Evolutionary conservation across 1,284 basidiomycete genomes (phyloP), one percentile per base, ranked within the genome.

Genomic region (Pterulicium gracile): DNA sequence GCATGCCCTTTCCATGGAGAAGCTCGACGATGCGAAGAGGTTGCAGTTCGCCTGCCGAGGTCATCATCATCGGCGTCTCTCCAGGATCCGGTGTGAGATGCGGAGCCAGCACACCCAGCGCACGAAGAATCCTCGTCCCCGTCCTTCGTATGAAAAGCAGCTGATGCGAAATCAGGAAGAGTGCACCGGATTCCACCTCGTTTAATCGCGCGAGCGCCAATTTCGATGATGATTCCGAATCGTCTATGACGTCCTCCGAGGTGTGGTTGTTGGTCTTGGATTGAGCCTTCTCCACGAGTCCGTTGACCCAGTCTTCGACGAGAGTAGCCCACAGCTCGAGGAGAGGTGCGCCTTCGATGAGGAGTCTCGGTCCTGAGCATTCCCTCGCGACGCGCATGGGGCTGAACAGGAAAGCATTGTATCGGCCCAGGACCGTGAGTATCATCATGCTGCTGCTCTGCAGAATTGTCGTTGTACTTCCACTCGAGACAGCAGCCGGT

Each of bases 131-230:
- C 57, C 77, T 79, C 20, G 84, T 68, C 1, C 83, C 87, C 15
- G 71, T 65, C 1, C 61, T 62, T 44, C 76, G 75, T 4, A 85
- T 68, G 2, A 61, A 52, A 39, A 65, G 60, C 15, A 63, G 64
- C 43, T 75, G 75, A 44, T 84, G 80, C 4, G 84, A 76, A n/a
- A 93, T 70, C 19, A 97, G 65, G 61, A 95, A 91, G 36, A 96
- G 60, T 0, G 77, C 79, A 2, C 81, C 83, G 0, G 80, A 78
- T 56, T 88, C 84, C 32, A 93, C 74, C 52, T 81, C 78, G 42
- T 68, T 69, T 36, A 72, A 66, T 46, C 72, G 69, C 1, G 66
- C 60, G 7, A 66, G 50, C 43, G 77, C 59, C 32, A 61, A 54
- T 34, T 61, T 52, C 44, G 75, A 69, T 34, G 15, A 10, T 10